Evolutionary conservation across 2,329 filamentous ascomycete genomes (phyloP).

Genomic region (Cercospora sesami): DNA sequence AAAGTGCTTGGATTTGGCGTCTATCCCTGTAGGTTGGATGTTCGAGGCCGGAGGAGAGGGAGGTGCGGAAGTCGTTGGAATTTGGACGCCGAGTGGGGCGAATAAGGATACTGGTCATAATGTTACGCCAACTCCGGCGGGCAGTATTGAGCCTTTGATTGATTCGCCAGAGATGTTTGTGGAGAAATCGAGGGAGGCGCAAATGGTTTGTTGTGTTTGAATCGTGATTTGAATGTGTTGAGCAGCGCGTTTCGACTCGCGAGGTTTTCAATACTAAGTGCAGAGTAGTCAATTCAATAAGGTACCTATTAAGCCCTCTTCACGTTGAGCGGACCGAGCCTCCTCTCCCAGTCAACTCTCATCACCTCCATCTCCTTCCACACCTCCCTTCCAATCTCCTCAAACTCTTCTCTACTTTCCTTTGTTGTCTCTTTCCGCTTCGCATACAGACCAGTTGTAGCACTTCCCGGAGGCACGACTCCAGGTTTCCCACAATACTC

Average conservation of each 20-base stretch:
- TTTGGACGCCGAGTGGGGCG: neutral
- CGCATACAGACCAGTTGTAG: slow-evolving; percentile 57
- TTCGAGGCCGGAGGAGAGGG: too few relatives aligned
- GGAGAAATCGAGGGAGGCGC: neutral
- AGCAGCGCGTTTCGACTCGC: too few relatives aligned
- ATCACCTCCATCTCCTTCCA: slow-evolving; percentile 42
- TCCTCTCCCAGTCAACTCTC: slow-evolving; percentile 42
- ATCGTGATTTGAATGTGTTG: too few relatives aligned
- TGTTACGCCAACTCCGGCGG: neutral
- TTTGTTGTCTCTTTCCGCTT: slow-evolving; percentile 59
- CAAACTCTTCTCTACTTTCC: slow-evolving; percentile 69
- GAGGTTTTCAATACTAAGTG: too few relatives aligned
- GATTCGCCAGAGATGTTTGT: neutral
- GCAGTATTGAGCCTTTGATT: neutral
- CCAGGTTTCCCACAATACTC: slow-evolving; percentile 61
- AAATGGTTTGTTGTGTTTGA: neutral
- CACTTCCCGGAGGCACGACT: slow-evolving; percentile 46
- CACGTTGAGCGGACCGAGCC: slow-evolving; percentile 40
- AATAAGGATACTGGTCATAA: neutral
- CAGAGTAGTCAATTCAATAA: too few relatives aligned
- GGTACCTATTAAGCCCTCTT: neutral
- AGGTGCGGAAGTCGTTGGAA: too few relatives aligned
- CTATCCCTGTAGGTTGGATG: too few relatives aligned
- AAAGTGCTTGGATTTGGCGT: too few relatives aligned
- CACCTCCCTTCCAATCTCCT: slow-evolving; percentile 62